These are phyloP conservation scores for Ceratocystis huliohia DNA, from an alignment of 2,329 filamentous ascomycete genomes.

Conservation along the genomic window DNA sequence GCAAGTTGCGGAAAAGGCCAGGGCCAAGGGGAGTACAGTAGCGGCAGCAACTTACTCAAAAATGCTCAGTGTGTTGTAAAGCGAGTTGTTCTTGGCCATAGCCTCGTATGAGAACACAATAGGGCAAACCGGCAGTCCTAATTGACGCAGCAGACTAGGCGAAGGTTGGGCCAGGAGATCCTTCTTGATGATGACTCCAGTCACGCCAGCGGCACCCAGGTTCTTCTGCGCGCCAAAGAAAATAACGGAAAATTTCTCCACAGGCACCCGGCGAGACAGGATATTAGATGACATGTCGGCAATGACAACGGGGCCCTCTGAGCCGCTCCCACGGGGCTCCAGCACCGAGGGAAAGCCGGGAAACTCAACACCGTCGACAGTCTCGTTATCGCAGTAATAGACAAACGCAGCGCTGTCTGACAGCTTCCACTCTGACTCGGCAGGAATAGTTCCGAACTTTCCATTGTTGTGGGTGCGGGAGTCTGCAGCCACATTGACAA, in stretches of 20 bases:
- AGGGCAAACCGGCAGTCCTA: conserved; percentile 66
- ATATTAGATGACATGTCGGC: conserved; percentile 95
- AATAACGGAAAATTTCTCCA: conserved; percentile 67
- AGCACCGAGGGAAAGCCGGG: conserved; percentile 56
- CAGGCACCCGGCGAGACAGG: conserved; percentile 63
- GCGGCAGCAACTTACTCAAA: conserved; percentile 49
- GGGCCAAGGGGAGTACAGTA: background rate
- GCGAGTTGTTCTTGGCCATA: conserved; percentile 80
- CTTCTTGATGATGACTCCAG: conserved; percentile 75
- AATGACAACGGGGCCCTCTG: conserved; percentile 58
- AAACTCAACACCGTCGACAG: conserved; percentile 86
- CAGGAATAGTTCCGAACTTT: conserved; percentile 76
- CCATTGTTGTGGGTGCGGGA: conserved; percentile 52
- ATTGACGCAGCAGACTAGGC: conserved; percentile 54
- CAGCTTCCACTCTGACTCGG: conserved; percentile 63
- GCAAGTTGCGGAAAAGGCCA: background rate
- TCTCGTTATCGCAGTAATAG: conserved; percentile 92
- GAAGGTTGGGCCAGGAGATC: conserved; percentile 62
- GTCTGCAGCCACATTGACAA: conserved; percentile 71
- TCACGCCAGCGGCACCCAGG: conserved; percentile 72
- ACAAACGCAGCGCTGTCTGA: conserved; percentile 58
- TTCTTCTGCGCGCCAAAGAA: conserved; percentile 97
- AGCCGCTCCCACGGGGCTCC: conserved; percentile 43
- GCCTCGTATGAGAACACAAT: conserved; percentile 72
- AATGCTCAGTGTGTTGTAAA: conserved; percentile 93